These are phyloP conservation scores for Fusarium oxysporum DNA, from an alignment of 2,329 filamentous ascomycete genomes.

Conservation along the genomic window DNA sequence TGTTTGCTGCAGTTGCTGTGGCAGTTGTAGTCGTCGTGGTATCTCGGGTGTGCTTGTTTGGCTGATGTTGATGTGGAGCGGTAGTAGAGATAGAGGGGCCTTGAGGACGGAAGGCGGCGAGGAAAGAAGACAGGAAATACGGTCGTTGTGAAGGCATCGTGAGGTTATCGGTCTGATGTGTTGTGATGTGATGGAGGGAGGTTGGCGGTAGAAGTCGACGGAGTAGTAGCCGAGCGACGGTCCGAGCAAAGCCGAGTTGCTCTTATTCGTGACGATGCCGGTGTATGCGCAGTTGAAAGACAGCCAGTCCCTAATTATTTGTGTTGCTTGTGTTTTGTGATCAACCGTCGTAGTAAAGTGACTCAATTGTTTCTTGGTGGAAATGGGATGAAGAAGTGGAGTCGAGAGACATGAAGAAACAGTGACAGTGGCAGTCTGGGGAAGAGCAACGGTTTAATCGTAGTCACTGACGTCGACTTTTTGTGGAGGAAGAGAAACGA, in stretches of 20 bases:
- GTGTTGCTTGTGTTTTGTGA: not conserved
- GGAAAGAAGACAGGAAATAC: constrained; percentile 68
- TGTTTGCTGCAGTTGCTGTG: constrained; percentile 37
- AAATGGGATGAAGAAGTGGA: constrained; percentile 18
- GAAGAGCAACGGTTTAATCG: not conserved
- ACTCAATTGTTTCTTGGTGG: constrained; percentile 4
- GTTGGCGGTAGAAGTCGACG: not conserved
- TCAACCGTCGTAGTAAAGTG: constrained; percentile 2
- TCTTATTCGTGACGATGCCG: not conserved
- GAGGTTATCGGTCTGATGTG: not conserved
- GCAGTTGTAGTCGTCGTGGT: constrained; percentile 39
- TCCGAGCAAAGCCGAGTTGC: constrained; percentile 16
- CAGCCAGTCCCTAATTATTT: not conserved
- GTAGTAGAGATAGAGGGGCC: constrained; percentile 50
- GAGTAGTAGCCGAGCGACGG: constrained; percentile 20
- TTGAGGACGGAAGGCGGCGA: constrained; percentile 64
- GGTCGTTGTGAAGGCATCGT: constrained; percentile 65
- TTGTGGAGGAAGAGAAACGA: constrained; percentile 15
- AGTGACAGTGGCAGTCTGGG: constrained; percentile 24
- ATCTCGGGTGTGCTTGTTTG: constrained; percentile 53
- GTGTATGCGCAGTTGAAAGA: not conserved
- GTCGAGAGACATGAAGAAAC: constrained; percentile 3
- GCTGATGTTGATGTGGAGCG: constrained; percentile 44
- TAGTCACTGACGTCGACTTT: constrained; percentile 42
- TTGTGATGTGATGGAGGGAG: not conserved